Conservation (phyloP, 169 alveolate species). For the Eimeria sp. region DNA sequence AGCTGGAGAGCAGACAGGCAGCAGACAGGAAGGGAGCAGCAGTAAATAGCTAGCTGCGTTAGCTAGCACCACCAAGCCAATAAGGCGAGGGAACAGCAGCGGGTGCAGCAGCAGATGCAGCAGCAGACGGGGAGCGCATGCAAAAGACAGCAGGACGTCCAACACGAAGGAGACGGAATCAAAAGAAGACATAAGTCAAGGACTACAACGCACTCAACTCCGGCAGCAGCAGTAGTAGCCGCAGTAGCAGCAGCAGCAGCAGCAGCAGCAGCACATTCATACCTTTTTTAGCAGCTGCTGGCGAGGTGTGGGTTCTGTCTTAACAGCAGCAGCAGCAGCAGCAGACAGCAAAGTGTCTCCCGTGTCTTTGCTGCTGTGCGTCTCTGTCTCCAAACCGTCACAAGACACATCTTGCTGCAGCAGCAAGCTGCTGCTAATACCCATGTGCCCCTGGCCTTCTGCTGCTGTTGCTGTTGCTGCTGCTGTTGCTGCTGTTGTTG, state of each 20-base stretch:
- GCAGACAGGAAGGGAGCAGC: neutral
- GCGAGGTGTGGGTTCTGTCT: neutral
- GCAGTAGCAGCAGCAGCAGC: constrained; percentile 1
- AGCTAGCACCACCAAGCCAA: too few relatives aligned
- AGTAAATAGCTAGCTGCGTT: neutral
- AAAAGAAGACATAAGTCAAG: neutral
- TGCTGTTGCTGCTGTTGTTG: neutral
- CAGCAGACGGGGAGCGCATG: too few relatives aligned
- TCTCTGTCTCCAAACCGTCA: neutral
- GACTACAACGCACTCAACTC: neutral
- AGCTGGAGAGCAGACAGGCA: neutral
- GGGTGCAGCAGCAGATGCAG: too few relatives aligned
- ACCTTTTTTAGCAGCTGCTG: neutral
- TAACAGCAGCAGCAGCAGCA: too few relatives aligned
- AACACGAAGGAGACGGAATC: neutral
- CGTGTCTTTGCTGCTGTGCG: neutral
- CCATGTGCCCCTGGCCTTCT: neutral
- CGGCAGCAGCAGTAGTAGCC: neutral
- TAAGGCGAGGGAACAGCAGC: too few relatives aligned
- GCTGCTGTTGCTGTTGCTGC: neutral
- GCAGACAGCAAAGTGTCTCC: neutral
- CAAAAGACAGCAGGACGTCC: too few relatives aligned
- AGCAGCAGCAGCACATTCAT: neutral
- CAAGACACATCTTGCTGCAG: neutral
- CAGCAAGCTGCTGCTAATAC: neutral